Percentiles rank a stretch among this genome's conserved stretches.
These are phyloP conservation scores for Dimocarpus longan DNA, from an alignment of 345 rosid genomes.

Conservation along the genomic window DNA sequence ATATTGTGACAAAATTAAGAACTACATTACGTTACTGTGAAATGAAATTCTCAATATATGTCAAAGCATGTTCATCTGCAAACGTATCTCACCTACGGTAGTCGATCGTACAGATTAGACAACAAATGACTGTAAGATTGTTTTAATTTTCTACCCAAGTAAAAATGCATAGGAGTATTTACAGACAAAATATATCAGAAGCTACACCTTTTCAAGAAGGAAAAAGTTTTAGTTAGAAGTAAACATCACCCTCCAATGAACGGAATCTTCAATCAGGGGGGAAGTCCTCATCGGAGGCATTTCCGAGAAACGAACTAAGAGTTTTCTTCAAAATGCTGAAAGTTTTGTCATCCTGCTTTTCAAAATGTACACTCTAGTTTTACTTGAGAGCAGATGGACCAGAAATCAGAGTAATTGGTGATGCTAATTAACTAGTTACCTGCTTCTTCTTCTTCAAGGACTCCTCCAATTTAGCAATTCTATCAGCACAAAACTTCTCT, in stretches of 20 bases:
- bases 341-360: conserved; percentile 66
- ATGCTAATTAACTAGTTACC: conserved; percentile 33
- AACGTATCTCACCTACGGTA: neutral
- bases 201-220: neutral
- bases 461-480: conserved; percentile 58
- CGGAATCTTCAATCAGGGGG: conserved; percentile 48
- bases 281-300: conserved; percentile 76
- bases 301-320: conserved; percentile 63
- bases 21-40: neutral
- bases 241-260: neutral
- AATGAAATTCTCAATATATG: neutral
- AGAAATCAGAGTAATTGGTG: neutral
- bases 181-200: neutral
- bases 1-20: neutral
- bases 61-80: neutral
- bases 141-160: neutral
- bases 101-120: neutral
- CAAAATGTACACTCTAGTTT: neutral
- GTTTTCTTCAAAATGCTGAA: conserved; percentile 80
- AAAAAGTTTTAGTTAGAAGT: neutral
- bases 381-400: neutral
- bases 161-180: neutral
- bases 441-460: conserved; percentile 72
- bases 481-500: conserved; percentile 63
- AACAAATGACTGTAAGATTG: neutral